Conservation (phyloP, 1,284 basidiomycete genomes). For the Apiotrichum siamense region DNA sequence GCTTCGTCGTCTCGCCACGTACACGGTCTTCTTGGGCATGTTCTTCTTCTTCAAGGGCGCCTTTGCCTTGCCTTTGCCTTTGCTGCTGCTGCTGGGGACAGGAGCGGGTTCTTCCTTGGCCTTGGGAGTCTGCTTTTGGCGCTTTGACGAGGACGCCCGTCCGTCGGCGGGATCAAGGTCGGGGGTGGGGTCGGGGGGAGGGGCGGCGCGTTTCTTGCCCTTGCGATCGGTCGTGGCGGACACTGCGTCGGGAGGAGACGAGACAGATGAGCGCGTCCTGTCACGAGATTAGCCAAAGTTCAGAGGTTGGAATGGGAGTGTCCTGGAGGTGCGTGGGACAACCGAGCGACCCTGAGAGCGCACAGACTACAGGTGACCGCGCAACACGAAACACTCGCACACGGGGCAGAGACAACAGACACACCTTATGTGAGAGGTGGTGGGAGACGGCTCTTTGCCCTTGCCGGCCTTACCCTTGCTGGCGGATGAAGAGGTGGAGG, state of each 20-base stretch:
- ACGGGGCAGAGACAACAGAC: constrained; percentile 1
- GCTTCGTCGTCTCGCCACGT: constrained; percentile 2
- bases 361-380: not conserved
- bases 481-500: constrained; percentile 2
- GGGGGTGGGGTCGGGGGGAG: constrained; percentile 11
- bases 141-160: constrained; percentile 15
- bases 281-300: not conserved
- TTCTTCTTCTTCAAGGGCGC: constrained; percentile 25
- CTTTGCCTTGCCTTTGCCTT: constrained; percentile 32
- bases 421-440: constrained; percentile 18
- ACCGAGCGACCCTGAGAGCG: not conserved
- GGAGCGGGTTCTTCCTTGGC: constrained; percentile 7
- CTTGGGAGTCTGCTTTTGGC: constrained; percentile 13
- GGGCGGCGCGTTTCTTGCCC: constrained; percentile 39
- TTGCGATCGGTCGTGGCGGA: constrained; percentile 28
- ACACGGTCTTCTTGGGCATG: constrained; percentile 40
- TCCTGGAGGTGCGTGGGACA: no score
- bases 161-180: constrained; percentile 12
- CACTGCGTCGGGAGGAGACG: not conserved
- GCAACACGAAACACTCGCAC: not conserved
- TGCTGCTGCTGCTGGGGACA: not conserved
- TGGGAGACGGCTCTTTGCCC: constrained; percentile 16
- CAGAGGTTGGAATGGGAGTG: no score
- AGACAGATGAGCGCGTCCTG: constrained; percentile 4
- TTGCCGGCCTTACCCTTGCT: constrained; percentile 28